Conservation (phyloP, 257 asterid species). For the Gentiana straminea region DNA sequence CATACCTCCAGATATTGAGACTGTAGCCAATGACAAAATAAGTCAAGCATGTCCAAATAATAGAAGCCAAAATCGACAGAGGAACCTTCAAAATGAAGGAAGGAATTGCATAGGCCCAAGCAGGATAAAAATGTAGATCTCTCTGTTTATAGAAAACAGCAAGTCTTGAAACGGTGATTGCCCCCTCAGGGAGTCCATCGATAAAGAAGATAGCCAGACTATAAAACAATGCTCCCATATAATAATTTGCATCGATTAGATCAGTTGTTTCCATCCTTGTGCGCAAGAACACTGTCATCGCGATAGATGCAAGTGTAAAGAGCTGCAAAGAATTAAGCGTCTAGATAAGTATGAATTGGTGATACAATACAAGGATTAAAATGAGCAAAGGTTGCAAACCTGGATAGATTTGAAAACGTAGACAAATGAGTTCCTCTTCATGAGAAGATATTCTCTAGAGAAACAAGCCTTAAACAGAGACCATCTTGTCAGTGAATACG, state of each 20-base stretch:
- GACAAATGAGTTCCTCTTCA: conserved; percentile 40
- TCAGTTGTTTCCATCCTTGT: conserved; percentile 6
- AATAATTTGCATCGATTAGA: conserved; percentile 30
- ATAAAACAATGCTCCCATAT: conserved; percentile 39
- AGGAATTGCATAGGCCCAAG: conserved; percentile 52
- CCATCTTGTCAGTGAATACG: conserved; percentile 42
- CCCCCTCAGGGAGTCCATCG: conserved; percentile 39
- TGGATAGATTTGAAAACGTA: conserved; percentile 37
- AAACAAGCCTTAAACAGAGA: conserved; percentile 33
- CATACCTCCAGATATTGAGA: conserved; percentile 55
- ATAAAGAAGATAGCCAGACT: conserved; percentile 26
- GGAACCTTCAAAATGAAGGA: conserved; percentile 43
- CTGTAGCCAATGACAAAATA: conserved; percentile 43
- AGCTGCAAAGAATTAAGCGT: conserved; percentile 5
- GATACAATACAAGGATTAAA: too few relatives aligned
- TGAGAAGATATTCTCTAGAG: conserved; percentile 43
- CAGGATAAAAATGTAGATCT: conserved; percentile 40
- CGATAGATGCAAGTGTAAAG: conserved; percentile 26
- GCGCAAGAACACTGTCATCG: conserved; percentile 33
- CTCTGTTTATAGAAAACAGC: conserved; percentile 45
- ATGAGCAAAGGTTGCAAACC: conserved; percentile 16
- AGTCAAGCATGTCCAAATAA: conserved; percentile 48
- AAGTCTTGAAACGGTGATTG: conserved; percentile 37
- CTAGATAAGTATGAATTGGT: too few relatives aligned
- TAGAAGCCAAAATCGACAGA: conserved; percentile 33